Evolutionary conservation across 2,329 filamentous ascomycete species (phyloP).

Genomic region (Stagonosporopsis tanaceti): DNA sequence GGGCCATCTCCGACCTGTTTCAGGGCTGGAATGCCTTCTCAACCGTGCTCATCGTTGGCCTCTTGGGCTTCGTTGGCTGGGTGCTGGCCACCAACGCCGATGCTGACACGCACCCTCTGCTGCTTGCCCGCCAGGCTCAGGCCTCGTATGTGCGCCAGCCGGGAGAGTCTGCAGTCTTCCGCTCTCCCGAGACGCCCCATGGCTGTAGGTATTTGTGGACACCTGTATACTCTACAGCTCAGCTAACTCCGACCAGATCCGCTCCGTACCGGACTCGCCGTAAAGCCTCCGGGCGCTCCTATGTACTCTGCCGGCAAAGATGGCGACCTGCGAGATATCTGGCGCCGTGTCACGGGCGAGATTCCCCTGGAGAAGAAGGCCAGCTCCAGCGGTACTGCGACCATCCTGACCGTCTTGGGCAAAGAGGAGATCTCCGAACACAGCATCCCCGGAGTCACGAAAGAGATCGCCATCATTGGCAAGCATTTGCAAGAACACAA

Average conservation of each 20-base stretch:
- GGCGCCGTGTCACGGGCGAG: slow-evolving; percentile 76
- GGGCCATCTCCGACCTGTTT: slow-evolving; percentile 72
- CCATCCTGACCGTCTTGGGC: slow-evolving; percentile 81
- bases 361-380: slow-evolving; percentile 69
- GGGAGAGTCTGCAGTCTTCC: slow-evolving; percentile 84
- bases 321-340: slow-evolving; percentile 90
- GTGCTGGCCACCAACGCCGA: slow-evolving; percentile 75
- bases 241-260: slow-evolving; percentile 42
- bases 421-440: slow-evolving; percentile 78
- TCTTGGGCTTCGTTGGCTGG: slow-evolving; percentile 74
- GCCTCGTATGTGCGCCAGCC: slow-evolving; percentile 81
- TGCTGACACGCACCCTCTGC: slow-evolving; percentile 89
- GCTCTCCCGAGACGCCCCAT: slow-evolving; percentile 84
- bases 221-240: background rate
- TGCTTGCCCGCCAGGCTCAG: slow-evolving; percentile 84
- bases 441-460: slow-evolving; percentile 73
- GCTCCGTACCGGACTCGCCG: slow-evolving; percentile 61
- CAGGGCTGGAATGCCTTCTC: slow-evolving; percentile 85
- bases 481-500: slow-evolving; percentile 74
- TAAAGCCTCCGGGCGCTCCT: slow-evolving; percentile 79
- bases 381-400: slow-evolving; percentile 70
- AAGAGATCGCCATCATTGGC: slow-evolving; percentile 88
- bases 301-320: slow-evolving; percentile 85
- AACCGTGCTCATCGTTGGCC: slow-evolving; percentile 71
- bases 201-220: slow-evolving; percentile 59